Evolutionary conservation across 108 stramenopile genomes (phyloP).

Genomic region (Skeletonema costatum): DNA sequence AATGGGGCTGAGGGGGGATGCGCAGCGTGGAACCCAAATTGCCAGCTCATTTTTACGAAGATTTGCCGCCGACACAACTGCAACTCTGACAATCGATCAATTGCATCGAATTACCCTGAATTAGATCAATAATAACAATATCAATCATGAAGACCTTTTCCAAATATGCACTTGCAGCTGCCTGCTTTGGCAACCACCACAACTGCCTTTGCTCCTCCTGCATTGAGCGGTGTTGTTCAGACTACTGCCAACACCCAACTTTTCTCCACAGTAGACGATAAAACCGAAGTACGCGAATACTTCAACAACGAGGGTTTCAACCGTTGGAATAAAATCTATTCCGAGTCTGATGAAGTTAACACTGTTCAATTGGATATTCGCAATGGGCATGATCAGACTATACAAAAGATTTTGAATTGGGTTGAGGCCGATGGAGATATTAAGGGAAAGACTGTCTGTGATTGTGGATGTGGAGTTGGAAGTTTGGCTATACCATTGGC

Average conservation of each 20-base stretch:
- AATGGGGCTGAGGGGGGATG: neutral
- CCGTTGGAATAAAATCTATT: slow-evolving; percentile 97
- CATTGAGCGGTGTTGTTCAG: too few relatives aligned
- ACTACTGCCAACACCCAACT: slow-evolving; percentile 3
- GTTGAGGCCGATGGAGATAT: slow-evolving; percentile 85
- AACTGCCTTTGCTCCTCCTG: slow-evolving; percentile 8
- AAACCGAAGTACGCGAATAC: slow-evolving; percentile 95
- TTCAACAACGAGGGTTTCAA: slow-evolving; percentile 99
- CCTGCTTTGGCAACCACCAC: slow-evolving; percentile 12
- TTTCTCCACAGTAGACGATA: slow-evolving; percentile 79
- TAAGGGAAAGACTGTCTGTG: slow-evolving; percentile 83
- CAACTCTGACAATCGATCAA: neutral
- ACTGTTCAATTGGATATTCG: slow-evolving; percentile 95
- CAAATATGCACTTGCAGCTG: slow-evolving; percentile 9
- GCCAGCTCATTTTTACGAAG: neutral
- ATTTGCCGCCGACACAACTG: slow-evolving; percentile 6
- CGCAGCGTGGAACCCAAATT: neutral
- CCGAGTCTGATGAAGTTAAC: slow-evolving; percentile 93
- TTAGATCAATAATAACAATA: too few relatives aligned
- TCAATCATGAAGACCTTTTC: slow-evolving; percentile 13
- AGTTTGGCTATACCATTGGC: slow-evolving; percentile 95
- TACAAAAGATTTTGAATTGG: slow-evolving; percentile 96
- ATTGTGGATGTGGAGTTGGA: slow-evolving; percentile 93
- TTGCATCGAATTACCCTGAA: too few relatives aligned
- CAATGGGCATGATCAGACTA: slow-evolving; percentile 94